Evolutionary conservation across 306 rosid species (phyloP), one percentile per base, ranked within the genome.

Genomic region (Clitoria ternatea): DNA sequence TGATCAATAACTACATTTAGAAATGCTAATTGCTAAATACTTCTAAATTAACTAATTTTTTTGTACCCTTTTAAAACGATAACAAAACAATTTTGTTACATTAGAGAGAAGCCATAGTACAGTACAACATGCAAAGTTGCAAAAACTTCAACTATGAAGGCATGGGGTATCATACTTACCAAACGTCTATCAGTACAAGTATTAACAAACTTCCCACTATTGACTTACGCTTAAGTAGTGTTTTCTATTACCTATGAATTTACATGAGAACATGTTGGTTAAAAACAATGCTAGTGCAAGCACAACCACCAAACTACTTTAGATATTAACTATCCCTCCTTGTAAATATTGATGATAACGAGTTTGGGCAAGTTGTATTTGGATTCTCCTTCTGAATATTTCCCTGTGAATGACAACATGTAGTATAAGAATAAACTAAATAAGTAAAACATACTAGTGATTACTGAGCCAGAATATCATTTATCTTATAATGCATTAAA

Each of bases 381-480:
- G 24, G 94, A 93, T 80, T 93, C 96, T 70, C 96, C 98, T 87
- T 90, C 97, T 44, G 84, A 76, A 84, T 88, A 93, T 70, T 53
- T 82, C 33, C 98, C 98, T 93, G 80, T 45, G 36, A 53, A 24
- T 56, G 61, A 74, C n/a, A 15, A 13, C 49, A 62, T n/a, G 24
- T 7, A 14, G 47, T 24, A 60, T 63, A 4, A 42, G 35, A 57
- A 68, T 62, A 32, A 61, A 56, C 48, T 55, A 29, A 67, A 65
- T 14, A 32, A 23, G 24, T 52, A 5, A 37, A 6, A 57, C 5
- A 20, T 47, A 6, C 52, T 9, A 47, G 8, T 23, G n/a, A n/a
- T n/a, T n/a, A n/a, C n/a, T n/a, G n/a, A n/a, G n/a, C n/a, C n/a
- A n/a, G n/a, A n/a, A n/a, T n/a, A n/a, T n/a, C n/a, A n/a, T n/a